Evolutionary conservation across 805 yeast genomes (phyloP), one percentile per base, ranked within the genome.

Genomic region (Ogataea angusta): DNA sequence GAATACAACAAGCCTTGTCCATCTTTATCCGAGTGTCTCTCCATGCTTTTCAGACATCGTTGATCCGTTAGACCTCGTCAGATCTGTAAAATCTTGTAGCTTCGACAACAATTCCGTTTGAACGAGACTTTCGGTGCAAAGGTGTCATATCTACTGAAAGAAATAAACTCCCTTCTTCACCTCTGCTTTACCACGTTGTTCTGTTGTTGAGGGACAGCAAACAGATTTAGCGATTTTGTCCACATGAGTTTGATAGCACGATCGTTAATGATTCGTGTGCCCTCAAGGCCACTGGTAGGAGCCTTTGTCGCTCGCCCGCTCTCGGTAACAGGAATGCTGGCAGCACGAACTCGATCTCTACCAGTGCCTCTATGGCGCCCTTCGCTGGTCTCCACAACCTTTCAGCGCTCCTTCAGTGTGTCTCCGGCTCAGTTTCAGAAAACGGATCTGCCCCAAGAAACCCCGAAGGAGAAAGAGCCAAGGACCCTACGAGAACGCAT

Each of bases 401-500:
- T 10, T 19, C 42, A 27, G 3, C 32, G 30, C 24, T 17, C 23
- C 6, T 26, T 32, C 12, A 25, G 36, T 13, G 12, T 15, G 14
- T 24, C 19, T n/a, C 3, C 27, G 7, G 26, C 10, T 8, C n/a
- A 8, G 6, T 4, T 15, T 2, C 28, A 38, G 28, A 38, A 19
- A 26, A 14, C 30, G 9, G 22, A 23, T 10, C 33, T 34, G 6
- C 32, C 43, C 10, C 36, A 28, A 17, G 25, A 22, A 6, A 10
- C 37, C n/a, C n/a, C 34, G 10, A 31, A 25, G 18, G 5, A 36
- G 3, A 12, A 32, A 25, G 27, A 32, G 16, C 29, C 41, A 17
- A 32, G 33, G 27, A 27, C 54, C 7, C 59, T 62, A 62, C 56
- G 52, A 34, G 60, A 61, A 38, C 46, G 58, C 32, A 49, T 52